These are phyloP conservation scores for Teunomyces funiuensis DNA, from an alignment of 805 yeast species.

Conservation along the genomic window DNA sequence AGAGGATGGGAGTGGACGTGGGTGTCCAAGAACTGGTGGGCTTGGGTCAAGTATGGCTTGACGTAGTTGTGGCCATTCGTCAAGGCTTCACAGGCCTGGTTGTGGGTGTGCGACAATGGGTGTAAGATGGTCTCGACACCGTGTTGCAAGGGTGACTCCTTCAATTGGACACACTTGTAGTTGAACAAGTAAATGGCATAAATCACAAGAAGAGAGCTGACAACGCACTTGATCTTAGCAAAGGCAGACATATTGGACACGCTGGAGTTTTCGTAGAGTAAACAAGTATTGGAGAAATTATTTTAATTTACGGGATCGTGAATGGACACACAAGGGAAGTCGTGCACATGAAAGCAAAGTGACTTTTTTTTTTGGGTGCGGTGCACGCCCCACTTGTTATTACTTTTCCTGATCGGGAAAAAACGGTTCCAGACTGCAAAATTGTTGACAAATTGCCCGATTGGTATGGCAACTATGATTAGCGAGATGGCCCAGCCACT, in stretches of 20 bases:
- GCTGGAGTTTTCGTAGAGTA: neutral
- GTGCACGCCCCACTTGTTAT: neutral
- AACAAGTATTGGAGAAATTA: neutral
- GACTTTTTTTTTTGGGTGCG: neutral
- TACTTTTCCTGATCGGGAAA: conserved; percentile 2
- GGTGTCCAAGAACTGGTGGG: conserved; percentile 30
- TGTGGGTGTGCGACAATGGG: conserved; percentile 39
- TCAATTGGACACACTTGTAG: conserved; percentile 38
- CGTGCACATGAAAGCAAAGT: neutral
- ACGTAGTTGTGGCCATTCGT: conserved; percentile 25
- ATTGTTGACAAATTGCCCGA: conserved; percentile 3
- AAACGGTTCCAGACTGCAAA: conserved; percentile 5
- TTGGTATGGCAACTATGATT: neutral
- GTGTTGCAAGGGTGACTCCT: conserved; percentile 29
- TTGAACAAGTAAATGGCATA: conserved; percentile 38
- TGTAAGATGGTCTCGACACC: conserved; percentile 32
- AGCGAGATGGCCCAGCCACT: too few relatives aligned
- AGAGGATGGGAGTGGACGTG: conserved; percentile 38
- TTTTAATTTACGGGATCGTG: too few relatives aligned
- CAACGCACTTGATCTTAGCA: conserved; percentile 19
- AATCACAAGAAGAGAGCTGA: conserved; percentile 26
- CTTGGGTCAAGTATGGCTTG: conserved; percentile 31
- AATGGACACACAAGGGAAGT: neutral
- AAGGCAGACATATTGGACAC: conserved; percentile 11
- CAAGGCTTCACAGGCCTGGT: conserved; percentile 34